Conservation (phyloP, 2,329 filamentous ascomycete genomes). For the Fusarium circinatum region DNA sequence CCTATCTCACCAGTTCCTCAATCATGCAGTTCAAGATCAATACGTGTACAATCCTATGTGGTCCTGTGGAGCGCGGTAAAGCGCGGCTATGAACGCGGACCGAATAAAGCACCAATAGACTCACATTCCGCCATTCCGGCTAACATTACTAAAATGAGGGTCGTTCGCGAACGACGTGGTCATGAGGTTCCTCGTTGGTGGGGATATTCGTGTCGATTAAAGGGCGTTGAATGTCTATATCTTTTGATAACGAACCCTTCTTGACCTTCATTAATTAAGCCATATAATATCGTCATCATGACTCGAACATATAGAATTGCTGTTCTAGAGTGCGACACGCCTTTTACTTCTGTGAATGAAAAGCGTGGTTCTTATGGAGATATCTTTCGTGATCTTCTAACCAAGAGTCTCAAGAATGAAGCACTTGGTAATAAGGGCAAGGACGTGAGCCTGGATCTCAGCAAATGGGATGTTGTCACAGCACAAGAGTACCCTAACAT, state of each 20-base stretch:
- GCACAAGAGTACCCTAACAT: slow-evolving; percentile 42
- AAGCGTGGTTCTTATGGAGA: slow-evolving; percentile 47
- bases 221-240: neutral
- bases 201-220: neutral
- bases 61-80: slow-evolving; percentile 42
- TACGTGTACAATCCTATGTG: slow-evolving; percentile 16
- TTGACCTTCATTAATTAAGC: neutral
- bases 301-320: slow-evolving; percentile 41
- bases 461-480: slow-evolving; percentile 47
- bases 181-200: slow-evolving; percentile 7
- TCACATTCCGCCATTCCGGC: slow-evolving; percentile 31
- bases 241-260: neutral
- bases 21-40: neutral
- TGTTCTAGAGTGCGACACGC: slow-evolving; percentile 49
- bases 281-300: slow-evolving; percentile 13
- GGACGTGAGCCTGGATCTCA: slow-evolving; percentile 41
- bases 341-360: slow-evolving; percentile 41
- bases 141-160: slow-evolving; percentile 17
- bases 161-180: neutral
- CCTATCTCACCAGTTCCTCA: neutral
- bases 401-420: slow-evolving; percentile 38
- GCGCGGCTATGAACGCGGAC: slow-evolving; percentile 35
- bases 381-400: slow-evolving; percentile 45
- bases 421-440: slow-evolving; percentile 27
- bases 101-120: slow-evolving; percentile 22